phyloP scores from a whole-genome alignment of 2,329 filamentous ascomycete genomes.

The Aspergillus ustus region DNA sequence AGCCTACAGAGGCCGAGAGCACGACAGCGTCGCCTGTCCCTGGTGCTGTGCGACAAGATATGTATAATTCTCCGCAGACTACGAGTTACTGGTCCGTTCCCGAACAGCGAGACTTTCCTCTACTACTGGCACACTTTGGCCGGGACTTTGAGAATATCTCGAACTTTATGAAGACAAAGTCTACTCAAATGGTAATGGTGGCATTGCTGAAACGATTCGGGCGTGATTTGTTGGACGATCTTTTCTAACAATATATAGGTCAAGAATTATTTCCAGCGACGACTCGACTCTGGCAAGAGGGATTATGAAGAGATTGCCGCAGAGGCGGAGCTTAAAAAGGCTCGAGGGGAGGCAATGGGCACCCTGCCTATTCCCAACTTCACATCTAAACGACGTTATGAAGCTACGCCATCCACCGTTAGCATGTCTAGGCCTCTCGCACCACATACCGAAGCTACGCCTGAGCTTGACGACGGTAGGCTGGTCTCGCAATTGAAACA shows the following conservation, averaged over 20 bases:
- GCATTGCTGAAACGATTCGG: background rate
- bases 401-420: slow-evolving; percentile 48
- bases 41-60: slow-evolving; percentile 31
- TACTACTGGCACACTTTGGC: slow-evolving; percentile 52
- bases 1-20: slow-evolving; percentile 38
- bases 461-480: slow-evolving; percentile 39
- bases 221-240: background rate
- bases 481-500: slow-evolving; percentile 37
- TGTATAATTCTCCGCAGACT: slow-evolving; percentile 47
- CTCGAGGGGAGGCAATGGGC: slow-evolving; percentile 49
- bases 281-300: slow-evolving; percentile 48
- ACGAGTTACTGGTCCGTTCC: slow-evolving; percentile 59
- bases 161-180: slow-evolving; percentile 57
- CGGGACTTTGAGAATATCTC: slow-evolving; percentile 55
- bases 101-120: slow-evolving; percentile 53
- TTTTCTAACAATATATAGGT: slow-evolving; percentile 39
- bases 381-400: slow-evolving; percentile 54
- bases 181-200: slow-evolving; percentile 54
- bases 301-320: slow-evolving; percentile 50
- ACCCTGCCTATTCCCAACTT: slow-evolving; percentile 49
- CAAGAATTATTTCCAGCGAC: slow-evolving; percentile 55
- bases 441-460: slow-evolving; percentile 45
- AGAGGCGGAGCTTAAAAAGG: slow-evolving; percentile 50
- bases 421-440: slow-evolving; percentile 46
- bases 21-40: slow-evolving; percentile 13